Conservation (phyloP, 257 asterid species). For the Echium plantagineum region DNA sequence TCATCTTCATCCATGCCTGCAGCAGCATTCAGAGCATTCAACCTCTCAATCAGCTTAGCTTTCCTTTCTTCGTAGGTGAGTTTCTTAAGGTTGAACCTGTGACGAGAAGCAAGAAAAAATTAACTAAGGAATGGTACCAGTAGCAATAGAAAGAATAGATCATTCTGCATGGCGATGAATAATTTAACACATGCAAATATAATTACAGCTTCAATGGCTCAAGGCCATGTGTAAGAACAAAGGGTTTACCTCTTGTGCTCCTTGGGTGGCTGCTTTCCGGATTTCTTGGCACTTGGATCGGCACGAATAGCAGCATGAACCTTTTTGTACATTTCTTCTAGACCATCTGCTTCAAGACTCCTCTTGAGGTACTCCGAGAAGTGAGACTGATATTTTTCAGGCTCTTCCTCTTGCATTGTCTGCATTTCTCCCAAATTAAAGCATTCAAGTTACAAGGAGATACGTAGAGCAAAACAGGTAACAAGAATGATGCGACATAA, state of each 20-base stretch:
- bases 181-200: no score
- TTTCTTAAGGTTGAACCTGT: conserved; percentile 43
- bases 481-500: no score
- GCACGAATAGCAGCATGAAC: conserved; percentile 42
- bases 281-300: conserved; percentile 11
- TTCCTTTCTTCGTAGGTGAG: conserved; percentile 10
- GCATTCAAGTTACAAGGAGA: not conserved
- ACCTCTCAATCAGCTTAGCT: conserved; percentile 35
- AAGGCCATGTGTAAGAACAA: not conserved
- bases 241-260: conserved; percentile 34
- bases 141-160: no score
- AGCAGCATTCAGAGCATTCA: conserved; percentile 41
- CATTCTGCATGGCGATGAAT: no score
- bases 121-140: no score
- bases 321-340: conserved; percentile 36
- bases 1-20: conserved; percentile 24
- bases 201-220: no score
- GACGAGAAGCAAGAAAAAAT: not conserved
- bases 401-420: conserved; percentile 39
- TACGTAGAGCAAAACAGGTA: not conserved
- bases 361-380: conserved; percentile 27
- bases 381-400: conserved; percentile 36
- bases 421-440: conserved; percentile 3
- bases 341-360: conserved; percentile 22
- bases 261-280: conserved; percentile 20